These are phyloP conservation scores for Albatrellus ellisii DNA, from an alignment of 768 basidiomycete species.

Conservation along the genomic window DNA sequence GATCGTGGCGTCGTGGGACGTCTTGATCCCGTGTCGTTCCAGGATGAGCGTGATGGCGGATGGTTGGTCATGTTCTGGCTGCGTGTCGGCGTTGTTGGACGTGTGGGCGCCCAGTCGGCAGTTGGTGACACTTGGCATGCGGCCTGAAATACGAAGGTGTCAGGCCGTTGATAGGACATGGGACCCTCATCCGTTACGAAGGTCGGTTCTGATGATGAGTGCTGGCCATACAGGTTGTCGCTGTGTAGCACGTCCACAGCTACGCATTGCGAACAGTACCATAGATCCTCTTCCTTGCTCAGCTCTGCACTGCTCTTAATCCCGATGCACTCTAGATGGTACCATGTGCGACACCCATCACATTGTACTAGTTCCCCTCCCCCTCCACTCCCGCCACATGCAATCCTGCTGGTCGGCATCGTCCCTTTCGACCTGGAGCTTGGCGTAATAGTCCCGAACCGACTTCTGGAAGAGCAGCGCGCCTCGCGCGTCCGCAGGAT, in stretches of 20 bases:
- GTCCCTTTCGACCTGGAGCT: constrained; percentile 25
- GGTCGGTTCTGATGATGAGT: constrained; percentile 37
- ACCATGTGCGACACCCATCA: constrained; percentile 71
- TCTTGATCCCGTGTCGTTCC: constrained; percentile 36
- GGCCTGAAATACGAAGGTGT: constrained; percentile 50
- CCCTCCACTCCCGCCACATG: constrained; percentile 56
- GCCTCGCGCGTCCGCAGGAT: constrained; percentile 65
- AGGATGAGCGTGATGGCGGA: constrained; percentile 23
- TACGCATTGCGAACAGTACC: constrained; percentile 59
- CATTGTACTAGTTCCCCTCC: constrained; percentile 74
- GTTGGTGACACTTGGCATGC: constrained; percentile 41
- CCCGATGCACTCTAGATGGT: constrained; percentile 70
- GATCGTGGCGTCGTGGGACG: constrained; percentile 37
- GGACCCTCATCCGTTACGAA: constrained; percentile 50
- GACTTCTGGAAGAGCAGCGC: constrained; percentile 64
- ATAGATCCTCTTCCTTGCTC: constrained; percentile 66
- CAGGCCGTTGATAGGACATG: constrained; percentile 27
- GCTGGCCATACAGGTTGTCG: too few species aligned
- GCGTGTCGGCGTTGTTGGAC: constrained; percentile 37
- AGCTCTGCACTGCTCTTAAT: constrained; percentile 49
- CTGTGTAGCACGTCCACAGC: too few species aligned
- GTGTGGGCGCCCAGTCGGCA: constrained; percentile 18
- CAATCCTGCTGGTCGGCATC: constrained; percentile 49
- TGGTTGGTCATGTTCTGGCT: neutral
- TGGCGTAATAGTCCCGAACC: constrained; percentile 45